phyloP scores from a whole-genome alignment of 2,329 filamentous ascomycete genomes.

The Zasmidium cellare region DNA sequence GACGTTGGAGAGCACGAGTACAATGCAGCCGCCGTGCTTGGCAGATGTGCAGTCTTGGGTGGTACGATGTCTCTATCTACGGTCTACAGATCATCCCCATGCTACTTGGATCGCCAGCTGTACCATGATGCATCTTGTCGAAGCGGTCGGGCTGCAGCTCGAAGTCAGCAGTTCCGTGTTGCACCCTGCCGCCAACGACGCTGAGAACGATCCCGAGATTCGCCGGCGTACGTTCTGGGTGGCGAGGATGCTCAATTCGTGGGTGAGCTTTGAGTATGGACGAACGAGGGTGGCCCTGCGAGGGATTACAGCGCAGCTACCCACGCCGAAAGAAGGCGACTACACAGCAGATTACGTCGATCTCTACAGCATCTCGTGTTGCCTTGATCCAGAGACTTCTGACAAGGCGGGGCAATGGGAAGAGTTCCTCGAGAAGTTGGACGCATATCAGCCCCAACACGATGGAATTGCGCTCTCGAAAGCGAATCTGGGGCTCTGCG shows the following conservation, averaged over 20 bases:
- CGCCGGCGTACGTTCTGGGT: conserved; percentile 45
- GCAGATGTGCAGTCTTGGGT: conserved; percentile 53
- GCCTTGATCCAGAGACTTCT: conserved; percentile 51
- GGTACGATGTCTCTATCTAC: conserved; percentile 55
- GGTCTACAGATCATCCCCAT: conserved; percentile 56
- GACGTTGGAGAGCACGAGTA: conserved; percentile 44
- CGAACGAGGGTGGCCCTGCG: conserved; percentile 53
- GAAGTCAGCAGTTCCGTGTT: conserved; percentile 37
- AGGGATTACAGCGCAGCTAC: conserved; percentile 46
- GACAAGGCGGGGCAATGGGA: conserved; percentile 34
- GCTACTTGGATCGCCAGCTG: conserved; percentile 60
- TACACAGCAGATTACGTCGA: conserved; percentile 52
- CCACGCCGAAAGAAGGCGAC: conserved; percentile 41
- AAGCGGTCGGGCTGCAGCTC: conserved; percentile 52
- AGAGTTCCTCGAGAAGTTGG: conserved; percentile 33
- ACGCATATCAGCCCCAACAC: conserved; percentile 31
- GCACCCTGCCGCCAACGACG: conserved; percentile 24
- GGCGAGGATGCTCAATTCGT: conserved; percentile 59
- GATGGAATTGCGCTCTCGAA: conserved; percentile 43
- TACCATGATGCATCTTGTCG: conserved; percentile 58
- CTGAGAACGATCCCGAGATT: conserved; percentile 27
- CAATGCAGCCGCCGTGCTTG: conserved; percentile 39
- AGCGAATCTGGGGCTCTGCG: conserved; percentile 57
- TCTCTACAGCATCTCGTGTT: conserved; percentile 55
- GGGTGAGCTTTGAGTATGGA: conserved; percentile 61